Conservation (phyloP, 1,284 basidiomycete species). For the Gomphus bonarii region DNA sequence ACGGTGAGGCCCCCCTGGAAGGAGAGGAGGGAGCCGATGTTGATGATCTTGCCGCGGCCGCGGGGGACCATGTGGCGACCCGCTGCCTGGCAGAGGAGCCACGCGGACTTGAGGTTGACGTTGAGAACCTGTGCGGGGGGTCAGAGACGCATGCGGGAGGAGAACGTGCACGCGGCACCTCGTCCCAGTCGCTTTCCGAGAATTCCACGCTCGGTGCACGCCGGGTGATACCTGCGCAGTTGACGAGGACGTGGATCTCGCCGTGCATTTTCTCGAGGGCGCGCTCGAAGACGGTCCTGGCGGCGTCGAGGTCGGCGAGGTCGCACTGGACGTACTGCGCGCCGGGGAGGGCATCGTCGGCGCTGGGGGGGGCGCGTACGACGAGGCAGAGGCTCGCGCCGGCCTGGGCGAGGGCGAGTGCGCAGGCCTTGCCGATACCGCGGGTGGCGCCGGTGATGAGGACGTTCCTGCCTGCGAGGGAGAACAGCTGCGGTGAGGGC, state of each 20-base stretch:
- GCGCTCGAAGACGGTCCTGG: slow-evolving; percentile 54
- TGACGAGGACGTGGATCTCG: slow-evolving; percentile 79
- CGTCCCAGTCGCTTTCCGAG: slow-evolving; percentile 82
- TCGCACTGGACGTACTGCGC: slow-evolving; percentile 63
- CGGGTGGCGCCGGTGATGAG: slow-evolving; percentile 65
- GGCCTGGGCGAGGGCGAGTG: slow-evolving; percentile 63
- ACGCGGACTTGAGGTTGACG: slow-evolving; percentile 71
- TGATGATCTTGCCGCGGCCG: slow-evolving; percentile 72
- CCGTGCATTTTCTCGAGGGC: slow-evolving; percentile 55
- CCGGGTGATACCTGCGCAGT: slow-evolving; percentile 92
- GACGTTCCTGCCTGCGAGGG: slow-evolving; percentile 46
- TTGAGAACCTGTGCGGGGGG: slow-evolving; percentile 48
- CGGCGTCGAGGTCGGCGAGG: slow-evolving; percentile 55
- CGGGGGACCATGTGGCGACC: slow-evolving; percentile 72
- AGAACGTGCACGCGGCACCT: slow-evolving; percentile 40
- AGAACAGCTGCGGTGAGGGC: slow-evolving; percentile 46
- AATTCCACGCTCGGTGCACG: slow-evolving; percentile 77
- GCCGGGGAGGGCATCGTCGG: slow-evolving; percentile 42
- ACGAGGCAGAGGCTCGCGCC: slow-evolving; percentile 80
- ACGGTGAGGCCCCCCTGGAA: slow-evolving; percentile 77
- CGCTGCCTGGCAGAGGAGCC: slow-evolving; percentile 67
- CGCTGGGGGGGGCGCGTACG: slow-evolving; percentile 47
- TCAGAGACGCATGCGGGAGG: background rate
- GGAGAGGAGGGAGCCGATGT: slow-evolving; percentile 68
- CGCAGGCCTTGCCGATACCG: slow-evolving; percentile 67